Evolutionary conservation across 352 stramenopile genomes (phyloP).

Genomic region (Phytopythium vexans): DNA sequence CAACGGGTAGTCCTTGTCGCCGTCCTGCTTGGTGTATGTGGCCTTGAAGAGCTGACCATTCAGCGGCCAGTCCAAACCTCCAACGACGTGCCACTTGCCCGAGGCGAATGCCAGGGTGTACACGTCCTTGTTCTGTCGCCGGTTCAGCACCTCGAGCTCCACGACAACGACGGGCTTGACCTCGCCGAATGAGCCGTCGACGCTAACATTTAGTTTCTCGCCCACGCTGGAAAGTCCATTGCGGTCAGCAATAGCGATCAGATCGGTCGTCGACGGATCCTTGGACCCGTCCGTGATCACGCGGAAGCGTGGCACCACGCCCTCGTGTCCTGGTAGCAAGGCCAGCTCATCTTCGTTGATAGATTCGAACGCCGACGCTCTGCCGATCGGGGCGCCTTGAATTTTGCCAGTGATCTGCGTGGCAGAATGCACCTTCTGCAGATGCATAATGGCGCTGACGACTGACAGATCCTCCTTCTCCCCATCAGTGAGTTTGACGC

Average conservation of each 20-base stretch:
- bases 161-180: conserved; percentile 36
- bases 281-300: conserved; percentile 15
- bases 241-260: conserved; percentile 44
- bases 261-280: conserved; percentile 17
- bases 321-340: conserved; percentile 21
- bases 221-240: conserved; percentile 35
- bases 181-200: conserved; percentile 55
- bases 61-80: conserved; percentile 53
- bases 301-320: conserved; percentile 37
- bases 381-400: conserved; percentile 7
- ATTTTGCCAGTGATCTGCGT: conserved; percentile 31
- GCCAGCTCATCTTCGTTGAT: conserved; percentile 41
- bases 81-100: conserved; percentile 50
- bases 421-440: conserved; percentile 32
- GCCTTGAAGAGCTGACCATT: conserved; percentile 60
- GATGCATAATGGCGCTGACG: conserved; percentile 73
- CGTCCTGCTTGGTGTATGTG: conserved; percentile 29
- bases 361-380: conserved; percentile 7
- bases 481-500: conserved; percentile 54
- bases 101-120: conserved; percentile 32
- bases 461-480: conserved; percentile 78
- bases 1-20: conserved; percentile 16
- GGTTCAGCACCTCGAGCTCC: conserved; percentile 34
- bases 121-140: conserved; percentile 22
- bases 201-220: conserved; percentile 49